Evolutionary conservation across 2,329 filamentous ascomycete species (phyloP).

Genomic region (Chaetomiaceae sp.): DNA sequence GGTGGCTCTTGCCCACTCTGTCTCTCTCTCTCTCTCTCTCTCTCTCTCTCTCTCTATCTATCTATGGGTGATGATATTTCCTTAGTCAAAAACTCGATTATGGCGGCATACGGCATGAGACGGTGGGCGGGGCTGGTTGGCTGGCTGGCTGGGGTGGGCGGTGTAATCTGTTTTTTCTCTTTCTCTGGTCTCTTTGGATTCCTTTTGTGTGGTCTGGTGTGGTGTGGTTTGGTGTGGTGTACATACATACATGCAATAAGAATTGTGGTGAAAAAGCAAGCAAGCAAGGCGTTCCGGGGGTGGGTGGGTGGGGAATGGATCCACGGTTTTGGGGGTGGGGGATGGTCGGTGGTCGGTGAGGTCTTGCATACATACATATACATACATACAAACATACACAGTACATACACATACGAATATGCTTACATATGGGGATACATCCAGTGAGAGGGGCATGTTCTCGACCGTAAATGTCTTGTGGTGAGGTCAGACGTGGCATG

Average conservation of each 20-base stretch:
- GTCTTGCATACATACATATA: background rate
- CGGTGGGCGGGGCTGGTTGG: background rate
- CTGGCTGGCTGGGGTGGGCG: background rate
- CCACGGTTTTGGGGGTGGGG: no score
- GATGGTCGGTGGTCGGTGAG: background rate
- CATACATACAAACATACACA: background rate
- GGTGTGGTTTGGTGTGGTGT: background rate
- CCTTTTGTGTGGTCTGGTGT: background rate
- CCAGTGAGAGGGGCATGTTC: no score
- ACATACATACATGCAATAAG: no score
- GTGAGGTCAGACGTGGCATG: no score
- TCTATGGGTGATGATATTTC: slow-evolving; percentile 5
- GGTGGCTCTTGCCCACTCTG: no score
- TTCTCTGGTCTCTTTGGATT: background rate
- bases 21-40: background rate
- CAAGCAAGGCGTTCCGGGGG: background rate
- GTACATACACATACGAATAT: background rate
- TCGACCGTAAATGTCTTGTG: no score
- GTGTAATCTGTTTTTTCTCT: background rate
- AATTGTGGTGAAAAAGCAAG: slow-evolving; percentile 1
- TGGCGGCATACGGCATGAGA: slow-evolving; percentile 7
- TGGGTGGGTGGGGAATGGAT: background rate
- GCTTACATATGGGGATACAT: background rate
- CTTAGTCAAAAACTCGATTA: background rate
- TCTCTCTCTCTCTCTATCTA: background rate